These are phyloP conservation scores for Lactuca saligna DNA, from an alignment of 129 eudicot genomes.

Conservation along the genomic window DNA sequence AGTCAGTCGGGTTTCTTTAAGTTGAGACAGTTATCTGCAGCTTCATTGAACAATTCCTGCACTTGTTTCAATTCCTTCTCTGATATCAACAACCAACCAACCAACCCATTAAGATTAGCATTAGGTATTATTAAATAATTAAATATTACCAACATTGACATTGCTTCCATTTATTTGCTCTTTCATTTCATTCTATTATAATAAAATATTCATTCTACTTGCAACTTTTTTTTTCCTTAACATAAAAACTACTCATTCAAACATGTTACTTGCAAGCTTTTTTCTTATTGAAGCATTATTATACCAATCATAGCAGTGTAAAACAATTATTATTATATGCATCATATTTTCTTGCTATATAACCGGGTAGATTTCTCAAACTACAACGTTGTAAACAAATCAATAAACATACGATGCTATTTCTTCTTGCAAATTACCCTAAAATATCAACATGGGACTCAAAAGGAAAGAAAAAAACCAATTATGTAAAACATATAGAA, in stretches of 20 bases:
- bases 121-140: background rate
- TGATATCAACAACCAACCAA: constrained; percentile 29
- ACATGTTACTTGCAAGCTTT: no score
- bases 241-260: no score
- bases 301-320: background rate
- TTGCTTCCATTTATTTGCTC: no score
- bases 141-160: no score
- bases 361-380: no score
- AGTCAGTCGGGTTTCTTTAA: constrained; percentile 76
- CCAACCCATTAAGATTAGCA: background rate
- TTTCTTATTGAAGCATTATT: no score
- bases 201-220: no score
- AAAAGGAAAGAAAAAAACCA: background rate
- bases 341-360: background rate
- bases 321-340: background rate
- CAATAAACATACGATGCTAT: background rate
- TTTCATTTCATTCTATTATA: no score
- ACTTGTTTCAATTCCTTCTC: constrained; percentile 87
- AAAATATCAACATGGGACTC: background rate
- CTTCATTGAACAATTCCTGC: constrained; percentile 82
- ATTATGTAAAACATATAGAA: background rate
- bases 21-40: constrained; percentile 86
- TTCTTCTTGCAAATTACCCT: background rate
- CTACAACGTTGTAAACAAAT: no score
- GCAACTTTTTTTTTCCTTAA: no score